Evolutionary conservation across 176 grass and related monocot species (phyloP).

Genomic region (Eragrostis curvula): DNA sequence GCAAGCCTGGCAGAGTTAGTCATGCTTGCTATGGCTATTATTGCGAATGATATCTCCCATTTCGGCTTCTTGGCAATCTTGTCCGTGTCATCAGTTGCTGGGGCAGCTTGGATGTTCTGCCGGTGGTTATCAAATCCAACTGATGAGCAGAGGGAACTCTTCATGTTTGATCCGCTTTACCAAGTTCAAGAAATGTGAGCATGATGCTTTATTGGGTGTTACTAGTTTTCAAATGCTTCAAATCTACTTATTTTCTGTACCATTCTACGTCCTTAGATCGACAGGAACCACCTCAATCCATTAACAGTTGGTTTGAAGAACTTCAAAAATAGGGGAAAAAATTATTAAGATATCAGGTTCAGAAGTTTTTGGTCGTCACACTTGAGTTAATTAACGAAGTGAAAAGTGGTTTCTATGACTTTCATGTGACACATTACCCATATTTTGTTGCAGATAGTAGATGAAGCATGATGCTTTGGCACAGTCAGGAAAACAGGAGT

Average conservation of each 20-base stretch:
- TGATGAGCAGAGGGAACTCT: slow-evolving; percentile 81
- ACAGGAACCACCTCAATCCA: background rate
- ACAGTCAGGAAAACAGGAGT: background rate
- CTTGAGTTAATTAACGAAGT: background rate
- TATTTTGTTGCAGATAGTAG: slow-evolving; percentile 46
- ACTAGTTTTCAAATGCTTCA: background rate
- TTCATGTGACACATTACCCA: background rate
- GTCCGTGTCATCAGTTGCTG: slow-evolving; percentile 72
- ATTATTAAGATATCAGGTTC: background rate
- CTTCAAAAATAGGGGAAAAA: background rate
- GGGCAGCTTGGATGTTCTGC: slow-evolving; percentile 86
- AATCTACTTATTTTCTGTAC: background rate
- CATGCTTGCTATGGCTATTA: slow-evolving; percentile 91
- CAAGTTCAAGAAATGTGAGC: slow-evolving; percentile 48
- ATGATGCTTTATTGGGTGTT: background rate
- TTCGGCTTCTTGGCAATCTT: slow-evolving; percentile 92
- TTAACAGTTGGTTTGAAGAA: background rate
- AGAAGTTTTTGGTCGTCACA: background rate
- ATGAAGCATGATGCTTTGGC: slow-evolving; percentile 10
- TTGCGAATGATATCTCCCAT: slow-evolving; percentile 90
- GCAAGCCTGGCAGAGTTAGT: slow-evolving; percentile 91
- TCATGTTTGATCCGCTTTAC: slow-evolving; percentile 72
- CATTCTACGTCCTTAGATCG: background rate
- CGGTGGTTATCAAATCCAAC: slow-evolving; percentile 88
- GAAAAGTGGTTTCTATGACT: background rate